Conservation (phyloP, 106 monocot species). For the Dendrobium chrysotoxum region DNA sequence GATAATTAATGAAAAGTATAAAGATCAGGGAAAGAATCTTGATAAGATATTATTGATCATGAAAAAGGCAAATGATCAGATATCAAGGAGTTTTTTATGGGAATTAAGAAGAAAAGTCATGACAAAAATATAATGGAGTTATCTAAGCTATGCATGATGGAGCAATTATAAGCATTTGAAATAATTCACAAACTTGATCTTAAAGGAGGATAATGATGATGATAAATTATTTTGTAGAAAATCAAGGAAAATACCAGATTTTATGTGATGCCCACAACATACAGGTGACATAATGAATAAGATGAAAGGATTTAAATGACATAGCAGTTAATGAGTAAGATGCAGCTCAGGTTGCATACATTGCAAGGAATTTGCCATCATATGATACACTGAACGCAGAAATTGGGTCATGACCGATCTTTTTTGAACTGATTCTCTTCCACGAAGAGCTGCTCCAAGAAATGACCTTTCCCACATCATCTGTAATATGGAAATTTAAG, state of each 20-base stretch:
- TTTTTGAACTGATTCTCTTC: constrained; percentile 61
- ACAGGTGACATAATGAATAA: neutral
- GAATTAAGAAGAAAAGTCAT: too few species aligned
- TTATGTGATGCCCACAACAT: neutral
- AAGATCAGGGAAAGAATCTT: too few species aligned
- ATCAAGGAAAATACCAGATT: neutral
- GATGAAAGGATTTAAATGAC: neutral
- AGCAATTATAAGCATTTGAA: too few species aligned
- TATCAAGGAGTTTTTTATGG: too few species aligned
- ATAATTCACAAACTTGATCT: too few species aligned
- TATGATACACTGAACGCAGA: constrained; percentile 52
- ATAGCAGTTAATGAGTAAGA: neutral
- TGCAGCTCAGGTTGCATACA: constrained; percentile 29
- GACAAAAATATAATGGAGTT: too few species aligned
- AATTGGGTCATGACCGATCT: constrained; percentile 52
- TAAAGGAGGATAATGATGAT: too few species aligned
- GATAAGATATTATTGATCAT: too few species aligned
- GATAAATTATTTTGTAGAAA: neutral
- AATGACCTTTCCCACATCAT: constrained; percentile 50
- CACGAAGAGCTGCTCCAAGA: constrained; percentile 66
- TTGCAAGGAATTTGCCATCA: constrained; percentile 51
- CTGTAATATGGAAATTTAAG: constrained; percentile 28
- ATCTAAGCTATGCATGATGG: too few species aligned
- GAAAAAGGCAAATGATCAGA: too few species aligned
- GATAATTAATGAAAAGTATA: too few species aligned